Conservation (phyloP, 1,139 yeast species). For the Zygosaccharomyces sapae region DNA sequence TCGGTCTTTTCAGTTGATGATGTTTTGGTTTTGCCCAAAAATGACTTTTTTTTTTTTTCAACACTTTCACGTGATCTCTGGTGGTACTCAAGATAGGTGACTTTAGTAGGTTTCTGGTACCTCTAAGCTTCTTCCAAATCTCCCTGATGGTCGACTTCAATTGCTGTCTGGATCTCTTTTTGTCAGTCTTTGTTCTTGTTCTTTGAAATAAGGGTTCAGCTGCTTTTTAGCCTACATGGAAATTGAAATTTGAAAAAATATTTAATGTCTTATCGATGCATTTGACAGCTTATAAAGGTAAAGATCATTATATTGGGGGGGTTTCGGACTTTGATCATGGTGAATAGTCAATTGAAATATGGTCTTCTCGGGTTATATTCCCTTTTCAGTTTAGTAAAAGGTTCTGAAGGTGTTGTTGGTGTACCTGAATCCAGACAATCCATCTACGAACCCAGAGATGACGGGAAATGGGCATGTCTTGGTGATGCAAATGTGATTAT, state of each 20-base stretch:
- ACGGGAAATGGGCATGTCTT: constrained; percentile 61
- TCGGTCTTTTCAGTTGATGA: constrained; percentile 1
- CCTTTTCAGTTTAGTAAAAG: not conserved
- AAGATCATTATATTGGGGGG: not conserved
- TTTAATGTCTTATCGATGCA: not conserved
- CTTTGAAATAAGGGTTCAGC: not conserved
- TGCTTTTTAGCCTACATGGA: not conserved
- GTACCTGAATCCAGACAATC: constrained; percentile 35
- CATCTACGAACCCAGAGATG: constrained; percentile 42
- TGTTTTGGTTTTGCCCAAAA: constrained; percentile 12
- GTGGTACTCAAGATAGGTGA: not conserved
- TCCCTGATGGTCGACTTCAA: not conserved
- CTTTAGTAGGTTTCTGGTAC: constrained; percentile 1
- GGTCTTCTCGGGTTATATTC: constrained; percentile 1
- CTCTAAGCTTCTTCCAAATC: not conserved
- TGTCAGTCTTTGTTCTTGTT: not conserved
- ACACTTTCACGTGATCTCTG: constrained; percentile 8
- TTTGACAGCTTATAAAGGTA: not conserved
- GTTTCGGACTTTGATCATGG: not conserved
- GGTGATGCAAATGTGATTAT: constrained; percentile 58
- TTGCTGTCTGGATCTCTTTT: not conserved
- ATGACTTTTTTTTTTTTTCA: not conserved
- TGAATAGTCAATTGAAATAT: not conserved
- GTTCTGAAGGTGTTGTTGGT: constrained; percentile 18
- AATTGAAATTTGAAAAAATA: not conserved